A percentile compares a stretch with the other conserved stretches of the same genome.
Evolutionary conservation across 2,329 filamentous ascomycete species (phyloP).

Genomic region (Aspergillus brasiliensis): DNA sequence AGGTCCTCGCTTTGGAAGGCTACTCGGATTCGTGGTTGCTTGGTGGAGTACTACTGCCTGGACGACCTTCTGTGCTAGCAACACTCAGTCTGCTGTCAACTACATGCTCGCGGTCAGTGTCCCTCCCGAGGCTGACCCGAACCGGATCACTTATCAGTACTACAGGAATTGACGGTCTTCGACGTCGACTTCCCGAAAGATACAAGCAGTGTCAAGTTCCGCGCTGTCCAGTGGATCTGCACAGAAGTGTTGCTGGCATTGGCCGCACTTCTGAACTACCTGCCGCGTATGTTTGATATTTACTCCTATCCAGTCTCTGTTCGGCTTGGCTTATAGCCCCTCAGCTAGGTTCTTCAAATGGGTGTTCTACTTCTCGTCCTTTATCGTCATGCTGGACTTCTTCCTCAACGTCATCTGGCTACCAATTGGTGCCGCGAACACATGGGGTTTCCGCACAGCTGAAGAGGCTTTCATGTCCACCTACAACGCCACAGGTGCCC

Average conservation of each 20-base stretch:
- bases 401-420: conserved; percentile 63
- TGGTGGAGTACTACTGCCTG: conserved; percentile 66
- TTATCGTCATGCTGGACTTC: conserved; percentile 60
- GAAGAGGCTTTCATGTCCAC: conserved; percentile 63
- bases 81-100: conserved; percentile 55
- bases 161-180: conserved; percentile 60
- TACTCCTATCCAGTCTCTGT: neutral
- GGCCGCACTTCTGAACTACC: conserved; percentile 54
- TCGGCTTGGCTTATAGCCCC: neutral
- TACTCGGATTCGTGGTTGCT: conserved; percentile 63
- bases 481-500: conserved; percentile 60
- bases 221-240: conserved; percentile 63
- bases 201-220: conserved; percentile 56
- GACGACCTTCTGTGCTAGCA: conserved; percentile 62
- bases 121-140: neutral
- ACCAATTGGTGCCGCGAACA: conserved; percentile 58
- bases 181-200: conserved; percentile 58
- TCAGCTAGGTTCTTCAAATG: conserved; percentile 50
- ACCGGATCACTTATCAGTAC: conserved; percentile 13
- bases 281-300: conserved; percentile 47
- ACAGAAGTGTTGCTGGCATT: conserved; percentile 55
- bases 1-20: conserved; percentile 56
- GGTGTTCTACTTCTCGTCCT: conserved; percentile 29
- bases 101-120: conserved; percentile 54
- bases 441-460: conserved; percentile 60